Conservation (phyloP, 805 yeast genomes). For the Kodamaea nitidulidarum region DNA sequence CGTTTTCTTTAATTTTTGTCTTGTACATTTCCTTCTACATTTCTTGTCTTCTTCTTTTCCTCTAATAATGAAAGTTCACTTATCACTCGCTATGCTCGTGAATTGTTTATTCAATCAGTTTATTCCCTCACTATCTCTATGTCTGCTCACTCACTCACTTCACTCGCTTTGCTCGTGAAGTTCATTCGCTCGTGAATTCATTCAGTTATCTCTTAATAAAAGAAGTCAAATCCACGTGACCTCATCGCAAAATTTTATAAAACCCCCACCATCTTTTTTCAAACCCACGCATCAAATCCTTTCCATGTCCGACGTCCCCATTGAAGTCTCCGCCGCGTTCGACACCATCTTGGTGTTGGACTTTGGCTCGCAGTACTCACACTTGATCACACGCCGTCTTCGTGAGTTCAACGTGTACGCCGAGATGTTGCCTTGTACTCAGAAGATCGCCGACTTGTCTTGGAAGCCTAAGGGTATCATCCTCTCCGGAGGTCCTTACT, state of each 20-base stretch:
- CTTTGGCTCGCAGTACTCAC: slow-evolving; percentile 98
- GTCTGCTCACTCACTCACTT: background rate
- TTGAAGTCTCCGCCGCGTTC: slow-evolving; percentile 80
- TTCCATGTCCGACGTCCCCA: slow-evolving; percentile 26
- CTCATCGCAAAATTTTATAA: slow-evolving; percentile 5
- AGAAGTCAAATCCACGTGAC: too few relatives aligned
- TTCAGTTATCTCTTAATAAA: too few relatives aligned
- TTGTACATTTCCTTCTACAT: too few relatives aligned
- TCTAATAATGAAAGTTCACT: too few relatives aligned
- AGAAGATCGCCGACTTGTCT: slow-evolving; percentile 83
- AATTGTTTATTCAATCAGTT: too few relatives aligned
- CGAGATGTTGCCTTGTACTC: slow-evolving; percentile 99
- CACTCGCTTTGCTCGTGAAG: too few relatives aligned
- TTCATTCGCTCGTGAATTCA: too few relatives aligned
- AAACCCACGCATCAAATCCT: background rate
- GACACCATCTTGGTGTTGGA: slow-evolving; percentile 97
- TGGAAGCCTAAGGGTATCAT: slow-evolving; percentile 98
- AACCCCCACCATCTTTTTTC: background rate
- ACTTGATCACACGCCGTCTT: slow-evolving; percentile 91
- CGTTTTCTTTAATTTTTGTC: too few relatives aligned
- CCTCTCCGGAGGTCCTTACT: slow-evolving; percentile 95
- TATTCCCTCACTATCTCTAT: too few relatives aligned
- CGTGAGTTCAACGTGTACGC: slow-evolving; percentile 98
- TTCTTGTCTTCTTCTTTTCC: too few relatives aligned
- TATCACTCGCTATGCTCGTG: too few relatives aligned